Conservation (phyloP, 2,329 filamentous ascomycete species). For the Fusarium sororula region DNA sequence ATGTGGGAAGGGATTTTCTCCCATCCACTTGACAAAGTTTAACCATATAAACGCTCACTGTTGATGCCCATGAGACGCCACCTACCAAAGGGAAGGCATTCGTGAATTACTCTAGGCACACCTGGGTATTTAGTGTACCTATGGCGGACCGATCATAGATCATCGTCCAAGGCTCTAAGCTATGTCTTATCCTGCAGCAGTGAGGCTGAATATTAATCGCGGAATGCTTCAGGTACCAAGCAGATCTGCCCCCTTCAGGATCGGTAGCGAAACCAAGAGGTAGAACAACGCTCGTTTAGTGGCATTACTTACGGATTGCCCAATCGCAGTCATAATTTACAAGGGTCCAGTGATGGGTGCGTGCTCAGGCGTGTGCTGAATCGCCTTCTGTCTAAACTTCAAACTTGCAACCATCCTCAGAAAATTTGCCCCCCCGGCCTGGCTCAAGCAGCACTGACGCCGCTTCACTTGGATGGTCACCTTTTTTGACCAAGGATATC, state of each 20-base stretch:
- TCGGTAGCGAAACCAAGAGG: conserved; percentile 7
- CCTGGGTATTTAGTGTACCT: neutral
- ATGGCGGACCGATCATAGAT: neutral
- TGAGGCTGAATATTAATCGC: conserved; percentile 19
- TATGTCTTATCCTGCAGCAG: conserved; percentile 6
- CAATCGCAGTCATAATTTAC: conserved; percentile 13
- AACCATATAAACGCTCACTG: conserved; percentile 5
- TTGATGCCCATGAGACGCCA: conserved; percentile 34
- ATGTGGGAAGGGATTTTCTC: conserved; percentile 26
- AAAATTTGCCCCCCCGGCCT: conserved; percentile 1
- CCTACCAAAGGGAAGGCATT: conserved; percentile 6
- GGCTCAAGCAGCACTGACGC: neutral
- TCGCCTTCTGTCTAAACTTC: conserved; percentile 13
- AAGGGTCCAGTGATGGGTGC: conserved; percentile 28
- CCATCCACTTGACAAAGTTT: conserved; percentile 33
- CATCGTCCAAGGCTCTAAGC: neutral
- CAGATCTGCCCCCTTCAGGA: conserved; percentile 1
- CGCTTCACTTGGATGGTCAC: neutral
- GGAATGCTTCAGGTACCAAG: conserved; percentile 2
- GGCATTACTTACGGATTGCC: conserved; percentile 6
- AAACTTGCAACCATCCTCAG: conserved; percentile 8
- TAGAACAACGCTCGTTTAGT: conserved; percentile 13
- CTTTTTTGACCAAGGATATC: neutral
- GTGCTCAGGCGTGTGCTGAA: conserved; percentile 10
- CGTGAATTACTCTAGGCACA: neutral